A percentile compares a stretch with the other conserved stretches of the same genome.
Conservation (phyloP, 352 stramenopile genomes). For the Globisporangium paddicum region DNA sequence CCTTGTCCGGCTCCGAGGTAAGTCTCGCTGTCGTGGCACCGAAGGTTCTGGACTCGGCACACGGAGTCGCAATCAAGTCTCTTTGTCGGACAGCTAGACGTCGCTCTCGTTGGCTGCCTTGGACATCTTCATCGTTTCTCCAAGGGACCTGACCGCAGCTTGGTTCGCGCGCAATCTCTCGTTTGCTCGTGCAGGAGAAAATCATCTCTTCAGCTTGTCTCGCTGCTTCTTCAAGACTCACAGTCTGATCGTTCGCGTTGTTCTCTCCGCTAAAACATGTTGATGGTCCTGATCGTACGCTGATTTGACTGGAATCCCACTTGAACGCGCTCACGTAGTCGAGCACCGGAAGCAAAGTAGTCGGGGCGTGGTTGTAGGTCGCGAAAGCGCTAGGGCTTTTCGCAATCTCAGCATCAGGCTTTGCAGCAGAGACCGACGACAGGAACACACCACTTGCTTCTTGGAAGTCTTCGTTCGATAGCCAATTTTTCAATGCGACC, state of each 20-base stretch:
- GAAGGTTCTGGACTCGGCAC: background rate
- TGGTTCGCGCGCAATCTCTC: background rate
- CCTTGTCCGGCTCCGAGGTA: slow-evolving; percentile 1
- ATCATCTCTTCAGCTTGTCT: slow-evolving; percentile 3
- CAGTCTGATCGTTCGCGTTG: background rate
- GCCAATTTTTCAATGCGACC: background rate
- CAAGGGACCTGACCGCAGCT: background rate
- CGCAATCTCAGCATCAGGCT: background rate
- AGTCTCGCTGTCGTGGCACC: background rate
- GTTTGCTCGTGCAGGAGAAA: background rate
- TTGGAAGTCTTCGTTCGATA: background rate
- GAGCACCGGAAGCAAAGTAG: background rate
- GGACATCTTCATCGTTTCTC: background rate
- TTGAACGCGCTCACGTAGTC: slow-evolving; percentile 5
- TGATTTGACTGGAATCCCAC: slow-evolving; percentile 2
- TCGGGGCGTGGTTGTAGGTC: background rate
- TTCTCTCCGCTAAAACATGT: background rate
- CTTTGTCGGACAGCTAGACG: background rate
- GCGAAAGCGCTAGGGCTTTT: background rate
- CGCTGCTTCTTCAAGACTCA: background rate
- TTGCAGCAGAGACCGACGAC: background rate
- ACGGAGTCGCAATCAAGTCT: background rate
- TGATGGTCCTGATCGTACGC: background rate
- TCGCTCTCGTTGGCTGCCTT: no score
- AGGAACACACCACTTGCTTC: background rate